Evolutionary conservation across 2,329 filamentous ascomycete genomes (phyloP).

Genomic region (Ophiostoma populinum): DNA sequence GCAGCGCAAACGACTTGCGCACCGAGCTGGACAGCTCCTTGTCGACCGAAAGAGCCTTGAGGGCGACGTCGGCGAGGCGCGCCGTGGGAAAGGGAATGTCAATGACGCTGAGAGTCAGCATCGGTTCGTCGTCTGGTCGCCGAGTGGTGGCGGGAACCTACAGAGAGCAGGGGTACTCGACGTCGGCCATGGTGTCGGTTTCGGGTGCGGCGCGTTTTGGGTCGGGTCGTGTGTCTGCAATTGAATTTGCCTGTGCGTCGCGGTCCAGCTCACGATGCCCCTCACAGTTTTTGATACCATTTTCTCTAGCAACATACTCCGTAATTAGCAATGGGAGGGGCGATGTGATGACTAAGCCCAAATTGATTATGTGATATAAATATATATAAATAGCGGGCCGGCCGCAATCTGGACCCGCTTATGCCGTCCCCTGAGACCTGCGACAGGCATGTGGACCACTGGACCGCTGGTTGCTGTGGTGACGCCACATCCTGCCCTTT

Average conservation of each 20-base stretch:
- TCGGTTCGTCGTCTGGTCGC: neutral
- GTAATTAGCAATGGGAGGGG: too few relatives aligned
- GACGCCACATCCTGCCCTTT: constrained; percentile 4
- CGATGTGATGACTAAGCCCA: neutral
- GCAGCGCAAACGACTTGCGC: constrained; percentile 44
- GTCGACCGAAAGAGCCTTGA: constrained; percentile 66
- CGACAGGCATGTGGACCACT: constrained; percentile 1
- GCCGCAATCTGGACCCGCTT: neutral
- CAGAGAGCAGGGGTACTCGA: constrained; percentile 47
- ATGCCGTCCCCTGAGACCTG: neutral
- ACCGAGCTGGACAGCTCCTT: constrained; percentile 78
- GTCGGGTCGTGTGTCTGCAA: too few relatives aligned
- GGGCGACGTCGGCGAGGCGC: constrained; percentile 60
- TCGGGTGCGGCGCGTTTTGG: too few relatives aligned
- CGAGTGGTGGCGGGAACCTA: constrained; percentile 23
- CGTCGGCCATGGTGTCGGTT: constrained; percentile 16
- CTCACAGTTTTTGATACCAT: too few relatives aligned
- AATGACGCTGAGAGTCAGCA: constrained; percentile 33
- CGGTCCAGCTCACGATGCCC: too few relatives aligned
- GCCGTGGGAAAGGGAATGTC: constrained; percentile 66
- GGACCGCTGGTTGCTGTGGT: constrained; percentile 9
- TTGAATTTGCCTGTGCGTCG: too few relatives aligned
- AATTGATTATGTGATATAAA: neutral
- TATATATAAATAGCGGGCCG: too few relatives aligned
- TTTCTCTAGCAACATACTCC: too few relatives aligned